Evolutionary conservation across 371 early-diverging fungal species (phyloP), one percentile per base, ranked within the genome.

Genomic region (Mucor circinelloides): DNA sequence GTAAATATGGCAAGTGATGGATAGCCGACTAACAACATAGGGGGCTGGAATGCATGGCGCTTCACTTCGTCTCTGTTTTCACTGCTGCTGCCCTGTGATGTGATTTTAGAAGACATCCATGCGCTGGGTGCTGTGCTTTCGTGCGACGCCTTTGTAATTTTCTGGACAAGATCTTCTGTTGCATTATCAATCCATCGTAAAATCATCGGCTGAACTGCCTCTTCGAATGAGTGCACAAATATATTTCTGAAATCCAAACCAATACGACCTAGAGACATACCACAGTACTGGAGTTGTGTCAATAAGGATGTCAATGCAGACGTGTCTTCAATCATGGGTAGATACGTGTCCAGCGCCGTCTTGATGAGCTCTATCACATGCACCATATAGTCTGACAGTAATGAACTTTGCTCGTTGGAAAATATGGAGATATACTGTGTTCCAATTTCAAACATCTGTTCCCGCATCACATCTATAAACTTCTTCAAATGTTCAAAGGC

Each of bases 391-490:
- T 89, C 88, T 0, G 86, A 75, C n/a, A 81, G 64, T 0, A 82
- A 27, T 58, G 78, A 46, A 44, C 80, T 64, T 68, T 78, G 76
- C 31, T 85, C 82, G 38, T 87, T 86, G 6, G 91, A 83, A 76
- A 95, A 95, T 30, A 95, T 89, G 34, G 91, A 87, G 62, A 88
- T 89, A 70, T 91, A 95, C 55, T 95, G 93, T 6, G 89, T 91
- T 60, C 91, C 83, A 42, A 91, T 92, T 66, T 95, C 94, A 74
- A 93, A 90, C 65, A 93, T 86, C 63, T 90, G 87, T 67, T 93
- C 94, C 25, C 94, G 87, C 60, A 87, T 83, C 7, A 90, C 81
- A 69, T 93, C 95, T 42, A 93, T 86, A 65, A 90, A 93, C 55
- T 85, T 81, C 48, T 90, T 91, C 40, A 92, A 56, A 63, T 84